Conservation (phyloP, 805 yeast species). For the Isabelozyma heimii region DNA sequence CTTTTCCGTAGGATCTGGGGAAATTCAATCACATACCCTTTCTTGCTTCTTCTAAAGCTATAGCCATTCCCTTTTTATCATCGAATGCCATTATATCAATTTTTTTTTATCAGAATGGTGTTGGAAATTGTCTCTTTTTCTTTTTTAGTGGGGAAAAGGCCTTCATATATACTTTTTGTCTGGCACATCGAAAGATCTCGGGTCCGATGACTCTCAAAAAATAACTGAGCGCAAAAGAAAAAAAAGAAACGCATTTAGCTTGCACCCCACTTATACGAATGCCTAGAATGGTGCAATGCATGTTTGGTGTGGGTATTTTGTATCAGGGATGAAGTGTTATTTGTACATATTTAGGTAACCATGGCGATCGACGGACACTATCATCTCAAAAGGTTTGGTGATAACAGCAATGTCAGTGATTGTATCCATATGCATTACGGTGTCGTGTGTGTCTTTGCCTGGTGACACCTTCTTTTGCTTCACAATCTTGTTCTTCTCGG, state of each 20-base stretch:
- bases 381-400: conserved; percentile 52
- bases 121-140: background rate
- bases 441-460: background rate
- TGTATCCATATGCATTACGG: conserved; percentile 42
- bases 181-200: background rate
- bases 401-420: conserved; percentile 49
- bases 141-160: background rate
- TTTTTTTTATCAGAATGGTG: background rate
- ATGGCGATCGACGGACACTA: conserved; percentile 63
- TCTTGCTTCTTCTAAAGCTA: conserved; percentile 71
- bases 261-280: no score
- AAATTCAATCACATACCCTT: conserved; percentile 39
- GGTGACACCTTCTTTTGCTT: background rate
- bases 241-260: no score
- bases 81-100: conserved; percentile 46
- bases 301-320: no score
- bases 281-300: no score
- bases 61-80: conserved; percentile 62
- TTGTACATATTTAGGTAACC: conserved; percentile 64
- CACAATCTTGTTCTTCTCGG: background rate
- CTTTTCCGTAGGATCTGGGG: background rate
- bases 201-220: background rate
- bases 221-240: background rate
- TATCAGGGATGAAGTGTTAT: conserved; percentile 10
- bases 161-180: background rate